Conservation (phyloP, 164 flowering plant species). For the Liquidambar formosana region DNA sequence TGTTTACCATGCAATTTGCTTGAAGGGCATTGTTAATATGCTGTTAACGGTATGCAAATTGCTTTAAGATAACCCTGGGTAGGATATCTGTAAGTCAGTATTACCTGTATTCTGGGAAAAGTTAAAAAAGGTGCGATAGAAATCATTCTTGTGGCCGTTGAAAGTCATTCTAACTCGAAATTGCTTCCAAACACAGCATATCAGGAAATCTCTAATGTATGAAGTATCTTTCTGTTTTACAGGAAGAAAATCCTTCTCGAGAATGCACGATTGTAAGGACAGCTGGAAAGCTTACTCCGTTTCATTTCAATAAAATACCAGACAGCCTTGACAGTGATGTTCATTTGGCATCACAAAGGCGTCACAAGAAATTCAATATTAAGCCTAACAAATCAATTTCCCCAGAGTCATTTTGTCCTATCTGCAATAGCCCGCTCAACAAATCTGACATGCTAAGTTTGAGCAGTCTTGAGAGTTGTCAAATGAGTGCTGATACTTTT, state of each 20-base stretch:
- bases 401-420: conserved; percentile 66
- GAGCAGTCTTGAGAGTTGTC: conserved; percentile 19
- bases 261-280: conserved; percentile 89
- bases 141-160: no score
- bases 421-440: conserved; percentile 74
- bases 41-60: background rate
- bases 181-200: background rate
- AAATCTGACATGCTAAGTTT: conserved; percentile 31
- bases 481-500: conserved; percentile 31
- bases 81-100: no score
- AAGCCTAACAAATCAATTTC: conserved; percentile 53
- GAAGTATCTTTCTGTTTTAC: conserved; percentile 23
- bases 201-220: background rate
- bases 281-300: conserved; percentile 91
- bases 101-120: no score
- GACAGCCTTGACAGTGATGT: conserved; percentile 40
- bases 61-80: background rate
- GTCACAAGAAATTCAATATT: conserved; percentile 56
- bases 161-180: background rate
- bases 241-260: conserved; percentile 95
- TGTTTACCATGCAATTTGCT: background rate
- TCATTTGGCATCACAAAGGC: conserved; percentile 54
- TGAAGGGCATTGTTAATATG: background rate
- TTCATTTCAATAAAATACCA: conserved; percentile 72
- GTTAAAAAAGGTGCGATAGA: no score